These are phyloP conservation scores for Athelia psychrophila DNA, from an alignment of 1,284 basidiomycete genomes.

Conservation along the genomic window DNA sequence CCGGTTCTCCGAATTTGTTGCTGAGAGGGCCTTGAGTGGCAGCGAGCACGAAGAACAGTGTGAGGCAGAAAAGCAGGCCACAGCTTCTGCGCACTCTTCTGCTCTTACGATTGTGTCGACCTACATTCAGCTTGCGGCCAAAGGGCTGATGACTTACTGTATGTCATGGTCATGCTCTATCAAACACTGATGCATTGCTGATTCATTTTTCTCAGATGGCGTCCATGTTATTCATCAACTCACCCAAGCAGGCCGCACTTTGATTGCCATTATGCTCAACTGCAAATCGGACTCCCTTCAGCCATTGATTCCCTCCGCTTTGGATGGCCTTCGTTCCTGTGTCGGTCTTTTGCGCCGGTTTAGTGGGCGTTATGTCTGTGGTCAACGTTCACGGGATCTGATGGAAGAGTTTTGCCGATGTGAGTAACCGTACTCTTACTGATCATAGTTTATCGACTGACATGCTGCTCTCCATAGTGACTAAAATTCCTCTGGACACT, in stretches of 20 bases:
- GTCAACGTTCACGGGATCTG: conserved; percentile 82
- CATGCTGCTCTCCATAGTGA: conserved; percentile 51
- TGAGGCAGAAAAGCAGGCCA: conserved; percentile 66
- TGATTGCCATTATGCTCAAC: conserved; percentile 81
- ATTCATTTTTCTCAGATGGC: conserved; percentile 53
- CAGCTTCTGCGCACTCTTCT: conserved; percentile 65
- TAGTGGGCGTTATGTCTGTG: conserved; percentile 82
- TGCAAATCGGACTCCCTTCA: conserved; percentile 68
- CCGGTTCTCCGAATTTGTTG: conserved; percentile 69
- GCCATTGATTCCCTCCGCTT: conserved; percentile 72
- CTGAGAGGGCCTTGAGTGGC: conserved; percentile 52
- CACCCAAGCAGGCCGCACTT: conserved; percentile 87
- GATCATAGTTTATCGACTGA: background rate
- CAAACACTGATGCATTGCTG: background rate
- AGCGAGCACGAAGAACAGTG: conserved; percentile 50
- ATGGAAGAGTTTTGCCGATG: conserved; percentile 91
- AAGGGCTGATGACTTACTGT: conserved; percentile 93
- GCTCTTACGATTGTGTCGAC: conserved; percentile 81
- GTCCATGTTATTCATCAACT: conserved; percentile 92
- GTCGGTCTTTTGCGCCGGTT: conserved; percentile 78
- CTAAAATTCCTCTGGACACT: conserved; percentile 80
- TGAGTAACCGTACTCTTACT: conserved; percentile 39
- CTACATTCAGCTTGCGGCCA: conserved; percentile 80
- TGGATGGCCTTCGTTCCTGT: conserved; percentile 83
- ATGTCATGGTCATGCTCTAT: conserved; percentile 29